These are phyloP conservation scores for Silene uniflora DNA, from an alignment of 148 eudicot species.

Conservation along the genomic window DNA sequence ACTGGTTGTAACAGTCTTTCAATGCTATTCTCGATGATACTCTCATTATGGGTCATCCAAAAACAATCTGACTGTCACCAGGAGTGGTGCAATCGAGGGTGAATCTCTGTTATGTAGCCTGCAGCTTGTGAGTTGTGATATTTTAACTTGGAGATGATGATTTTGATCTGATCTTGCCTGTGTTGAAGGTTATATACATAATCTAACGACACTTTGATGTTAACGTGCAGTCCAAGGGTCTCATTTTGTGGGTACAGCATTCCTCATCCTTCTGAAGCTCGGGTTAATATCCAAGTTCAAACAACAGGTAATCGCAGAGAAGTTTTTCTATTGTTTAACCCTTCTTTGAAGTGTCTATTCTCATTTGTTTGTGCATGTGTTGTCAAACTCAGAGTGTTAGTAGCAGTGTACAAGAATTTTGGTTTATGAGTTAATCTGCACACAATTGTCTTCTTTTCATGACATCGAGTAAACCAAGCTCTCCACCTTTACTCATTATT, in stretches of 20 bases:
- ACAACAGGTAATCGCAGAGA: slow-evolving; percentile 57
- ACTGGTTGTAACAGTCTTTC: neutral
- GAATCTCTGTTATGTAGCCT: neutral
- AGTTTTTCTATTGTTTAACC: neutral
- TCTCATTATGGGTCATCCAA: neutral
- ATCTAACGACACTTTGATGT: neutral
- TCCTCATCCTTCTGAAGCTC: slow-evolving; percentile 93
- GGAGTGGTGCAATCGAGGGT: neutral
- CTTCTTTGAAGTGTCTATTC: neutral
- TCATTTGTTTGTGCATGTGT: no score
- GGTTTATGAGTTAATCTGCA: neutral
- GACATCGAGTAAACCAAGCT: no score
- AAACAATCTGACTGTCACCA: neutral
- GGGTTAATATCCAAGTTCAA: slow-evolving; percentile 84
- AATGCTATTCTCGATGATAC: neutral
- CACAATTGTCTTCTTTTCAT: neutral
- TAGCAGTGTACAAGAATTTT: neutral
- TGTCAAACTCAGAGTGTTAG: neutral
- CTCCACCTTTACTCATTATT: no score
- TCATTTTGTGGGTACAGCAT: slow-evolving; percentile 89
- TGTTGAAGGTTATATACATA: neutral
- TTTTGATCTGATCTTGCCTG: neutral
- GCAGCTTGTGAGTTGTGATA: neutral
- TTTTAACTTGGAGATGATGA: neutral
- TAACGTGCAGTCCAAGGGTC: slow-evolving; percentile 76